Percentiles rank a stretch among this genome's conserved stretches.
Evolutionary conservation across 108 stramenopile species (phyloP).

Genomic region (Skeletonema tropicum): DNA sequence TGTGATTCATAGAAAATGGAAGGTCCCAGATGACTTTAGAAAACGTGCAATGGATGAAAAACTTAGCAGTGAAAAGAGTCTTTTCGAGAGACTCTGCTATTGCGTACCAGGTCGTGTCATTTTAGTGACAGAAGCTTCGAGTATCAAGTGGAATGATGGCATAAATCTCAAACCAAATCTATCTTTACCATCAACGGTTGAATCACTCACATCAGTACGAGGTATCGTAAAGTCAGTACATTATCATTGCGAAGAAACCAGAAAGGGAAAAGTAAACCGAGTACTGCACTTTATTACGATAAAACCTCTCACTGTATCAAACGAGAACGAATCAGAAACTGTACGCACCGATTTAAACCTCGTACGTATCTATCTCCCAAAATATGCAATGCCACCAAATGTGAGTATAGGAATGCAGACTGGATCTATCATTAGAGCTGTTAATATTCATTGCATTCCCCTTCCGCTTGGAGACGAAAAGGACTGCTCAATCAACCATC

Average conservation of each 20-base stretch:
- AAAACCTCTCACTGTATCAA: slow-evolving; percentile 11
- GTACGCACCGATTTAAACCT: slow-evolving; percentile 1
- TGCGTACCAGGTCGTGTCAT: slow-evolving; percentile 74
- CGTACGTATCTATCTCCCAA: slow-evolving; percentile 42
- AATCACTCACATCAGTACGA: slow-evolving; percentile 38
- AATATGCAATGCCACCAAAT: slow-evolving; percentile 62
- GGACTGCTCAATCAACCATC: neutral
- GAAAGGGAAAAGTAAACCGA: slow-evolving; percentile 11
- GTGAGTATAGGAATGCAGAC: slow-evolving; percentile 52
- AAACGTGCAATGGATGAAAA: neutral
- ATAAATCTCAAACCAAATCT: neutral
- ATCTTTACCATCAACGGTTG: slow-evolving; percentile 36
- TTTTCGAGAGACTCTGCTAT: slow-evolving; percentile 34
- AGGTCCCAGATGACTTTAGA: slow-evolving; percentile 53
- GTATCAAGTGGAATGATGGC: slow-evolving; percentile 45
- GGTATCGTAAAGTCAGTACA: slow-evolving; percentile 48
- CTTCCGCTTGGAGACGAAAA: neutral
- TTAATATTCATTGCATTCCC: slow-evolving; percentile 66
- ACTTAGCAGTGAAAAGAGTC: slow-evolving; percentile 14
- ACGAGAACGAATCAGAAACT: neutral
- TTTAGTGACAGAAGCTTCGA: slow-evolving; percentile 45
- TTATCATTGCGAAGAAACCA: slow-evolving; percentile 18
- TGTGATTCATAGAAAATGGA: slow-evolving; percentile 65
- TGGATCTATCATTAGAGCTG: slow-evolving; percentile 64
- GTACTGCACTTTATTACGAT: slow-evolving; percentile 45